phyloP scores from a whole-genome alignment of 2,329 filamentous ascomycete genomes.

The Akanthomyces uredinophilus region DNA sequence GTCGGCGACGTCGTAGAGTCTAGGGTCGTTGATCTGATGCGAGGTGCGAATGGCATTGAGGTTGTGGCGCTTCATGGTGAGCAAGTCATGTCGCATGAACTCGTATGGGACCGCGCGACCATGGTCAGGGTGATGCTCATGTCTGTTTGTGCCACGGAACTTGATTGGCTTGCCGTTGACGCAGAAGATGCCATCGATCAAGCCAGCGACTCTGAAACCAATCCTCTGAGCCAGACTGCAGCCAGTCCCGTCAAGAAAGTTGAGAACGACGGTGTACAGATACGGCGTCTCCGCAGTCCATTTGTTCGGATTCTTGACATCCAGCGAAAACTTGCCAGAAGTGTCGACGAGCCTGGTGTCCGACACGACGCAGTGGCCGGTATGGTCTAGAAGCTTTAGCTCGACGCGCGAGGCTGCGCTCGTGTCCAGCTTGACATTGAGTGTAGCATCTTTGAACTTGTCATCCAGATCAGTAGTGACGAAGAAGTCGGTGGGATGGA shows the following conservation, averaged over 20 bases:
- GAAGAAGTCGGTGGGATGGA: conserved; percentile 51
- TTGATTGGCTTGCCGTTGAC: conserved; percentile 62
- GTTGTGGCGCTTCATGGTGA: conserved; percentile 63
- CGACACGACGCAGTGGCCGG: conserved; percentile 25
- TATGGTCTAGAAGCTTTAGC: conserved; percentile 32
- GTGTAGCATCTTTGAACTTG: conserved; percentile 46
- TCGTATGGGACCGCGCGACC: conserved; percentile 58
- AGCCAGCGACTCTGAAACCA: conserved; percentile 59
- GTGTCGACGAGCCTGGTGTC: conserved; percentile 21
- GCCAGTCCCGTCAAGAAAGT: conserved; percentile 24
- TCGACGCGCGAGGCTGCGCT: conserved; percentile 28
- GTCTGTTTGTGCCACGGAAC: conserved; percentile 64
- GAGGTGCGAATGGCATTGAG: conserved; percentile 66
- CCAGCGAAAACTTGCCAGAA: conserved; percentile 39
- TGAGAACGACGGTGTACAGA: conserved; percentile 48
- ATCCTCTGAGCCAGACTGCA: conserved; percentile 47
- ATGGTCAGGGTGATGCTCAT: conserved; percentile 61
- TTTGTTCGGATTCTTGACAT: conserved; percentile 47
- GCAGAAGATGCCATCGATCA: conserved; percentile 55
- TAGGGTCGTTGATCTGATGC: conserved; percentile 59
- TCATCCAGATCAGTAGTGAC: conserved; percentile 52
- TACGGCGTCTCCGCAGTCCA: conserved; percentile 67
- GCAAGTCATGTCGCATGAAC: conserved; percentile 55
- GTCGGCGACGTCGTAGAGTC: conserved; percentile 57
- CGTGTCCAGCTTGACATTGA: conserved; percentile 43